Conservation (phyloP, 23 red algal species). For the Cyanidioschyzon merolae region DNA sequence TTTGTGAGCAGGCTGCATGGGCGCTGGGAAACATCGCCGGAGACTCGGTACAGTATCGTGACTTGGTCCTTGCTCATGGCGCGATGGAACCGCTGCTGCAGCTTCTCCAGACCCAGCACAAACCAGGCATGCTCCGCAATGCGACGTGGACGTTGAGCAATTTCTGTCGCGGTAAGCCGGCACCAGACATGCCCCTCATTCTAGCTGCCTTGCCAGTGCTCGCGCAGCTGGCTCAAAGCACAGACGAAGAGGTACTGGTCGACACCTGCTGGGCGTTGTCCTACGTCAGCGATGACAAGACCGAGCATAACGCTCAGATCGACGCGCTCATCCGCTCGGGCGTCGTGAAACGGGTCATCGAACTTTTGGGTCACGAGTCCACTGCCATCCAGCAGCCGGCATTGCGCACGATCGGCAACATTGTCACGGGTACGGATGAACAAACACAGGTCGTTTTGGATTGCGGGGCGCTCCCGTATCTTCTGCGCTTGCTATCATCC, state of each 20-base stretch:
- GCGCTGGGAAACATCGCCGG: constrained; percentile 94
- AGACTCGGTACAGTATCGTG: constrained; percentile 66
- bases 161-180: constrained; percentile 80
- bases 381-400: constrained; percentile 64
- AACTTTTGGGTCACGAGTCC: constrained; percentile 58
- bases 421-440: constrained; percentile 82
- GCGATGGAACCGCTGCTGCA: constrained; percentile 63
- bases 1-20: constrained; percentile 90
- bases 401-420: constrained; percentile 78
- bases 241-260: constrained; percentile 78
- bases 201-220: constrained; percentile 56
- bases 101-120: constrained; percentile 44
- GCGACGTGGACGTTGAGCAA: constrained; percentile 90
- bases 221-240: constrained; percentile 51
- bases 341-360: constrained; percentile 69
- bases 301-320: constrained; percentile 49
- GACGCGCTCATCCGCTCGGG: constrained; percentile 68
- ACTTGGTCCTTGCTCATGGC: constrained; percentile 68
- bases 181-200: constrained; percentile 55
- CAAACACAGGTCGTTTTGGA: constrained; percentile 95
- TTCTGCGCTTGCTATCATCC: constrained; percentile 62
- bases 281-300: constrained; percentile 66
- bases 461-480: constrained; percentile 39
- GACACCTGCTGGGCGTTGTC: constrained; percentile 89
- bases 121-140: constrained; percentile 76